Evolutionary conservation across 148 eudicot genomes (phyloP).

Genomic region (Camellia sinensis): DNA sequence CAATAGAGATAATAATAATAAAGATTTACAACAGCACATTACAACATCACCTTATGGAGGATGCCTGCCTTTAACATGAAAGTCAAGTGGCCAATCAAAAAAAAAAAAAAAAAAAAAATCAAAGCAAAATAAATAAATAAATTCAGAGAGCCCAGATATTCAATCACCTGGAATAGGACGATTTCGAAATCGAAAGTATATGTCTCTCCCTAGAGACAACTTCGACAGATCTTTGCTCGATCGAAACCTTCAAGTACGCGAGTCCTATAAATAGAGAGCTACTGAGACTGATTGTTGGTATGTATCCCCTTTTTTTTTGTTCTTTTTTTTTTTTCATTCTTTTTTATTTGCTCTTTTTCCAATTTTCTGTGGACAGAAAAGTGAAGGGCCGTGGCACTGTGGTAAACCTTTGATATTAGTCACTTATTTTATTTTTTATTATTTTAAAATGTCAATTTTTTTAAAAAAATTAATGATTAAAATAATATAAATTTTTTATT

Average conservation of each 20-base stretch:
- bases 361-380: not conserved
- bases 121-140: too few relatives aligned
- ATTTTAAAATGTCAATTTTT: too few relatives aligned
- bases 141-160: not conserved
- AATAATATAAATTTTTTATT: too few relatives aligned
- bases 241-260: not conserved
- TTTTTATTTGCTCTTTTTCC: not conserved
- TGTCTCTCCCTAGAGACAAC: not conserved
- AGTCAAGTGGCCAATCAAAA: too few relatives aligned
- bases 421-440: too few relatives aligned
- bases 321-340: not conserved
- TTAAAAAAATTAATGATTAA: too few relatives aligned
- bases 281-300: not conserved
- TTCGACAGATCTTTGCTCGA: not conserved
- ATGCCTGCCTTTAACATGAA: too few relatives aligned
- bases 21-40: too few relatives aligned
- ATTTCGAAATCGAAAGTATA: not conserved
- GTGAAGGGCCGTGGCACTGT: too few relatives aligned
- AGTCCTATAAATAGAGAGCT: not conserved
- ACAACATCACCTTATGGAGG: too few relatives aligned
- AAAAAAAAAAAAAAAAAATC: not conserved
- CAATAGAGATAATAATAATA: not conserved
- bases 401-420: too few relatives aligned
- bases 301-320: not conserved
- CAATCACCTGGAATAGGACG: not conserved